Evolutionary conservation across 441 rosid genomes (phyloP).

Genomic region (Theobroma grandiflorum): DNA sequence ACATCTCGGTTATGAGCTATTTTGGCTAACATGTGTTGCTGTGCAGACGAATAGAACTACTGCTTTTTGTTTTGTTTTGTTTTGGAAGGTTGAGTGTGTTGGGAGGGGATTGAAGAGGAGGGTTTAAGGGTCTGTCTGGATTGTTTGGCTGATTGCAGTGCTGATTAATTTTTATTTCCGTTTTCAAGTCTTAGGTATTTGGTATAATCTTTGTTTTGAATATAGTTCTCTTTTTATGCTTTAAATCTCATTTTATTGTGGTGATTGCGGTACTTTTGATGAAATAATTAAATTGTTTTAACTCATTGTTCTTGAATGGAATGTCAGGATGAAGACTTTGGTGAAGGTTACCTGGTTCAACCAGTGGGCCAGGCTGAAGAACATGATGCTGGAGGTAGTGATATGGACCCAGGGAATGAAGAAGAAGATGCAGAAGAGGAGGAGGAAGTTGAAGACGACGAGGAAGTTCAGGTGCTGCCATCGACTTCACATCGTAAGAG

Average conservation of each 20-base stretch:
- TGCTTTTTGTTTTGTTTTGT: not conserved
- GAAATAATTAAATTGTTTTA: not conserved
- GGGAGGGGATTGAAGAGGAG: not conserved
- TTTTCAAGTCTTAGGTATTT: not conserved
- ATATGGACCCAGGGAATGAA: constrained; percentile 51
- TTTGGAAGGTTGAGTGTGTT: not conserved
- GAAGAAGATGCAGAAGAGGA: constrained; percentile 55
- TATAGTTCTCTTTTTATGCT: not conserved
- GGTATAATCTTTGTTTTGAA: not conserved
- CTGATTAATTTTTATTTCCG: not conserved
- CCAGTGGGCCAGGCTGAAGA: constrained; percentile 60
- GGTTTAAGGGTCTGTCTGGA: not conserved
- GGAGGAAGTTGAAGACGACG: constrained; percentile 61
- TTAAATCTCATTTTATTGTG: not conserved
- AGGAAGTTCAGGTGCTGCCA: constrained; percentile 45
- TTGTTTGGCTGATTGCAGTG: not conserved
- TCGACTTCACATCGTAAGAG: constrained; percentile 58
- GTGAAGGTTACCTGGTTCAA: constrained; percentile 67
- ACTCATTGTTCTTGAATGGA: constrained; percentile 1
- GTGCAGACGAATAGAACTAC: not conserved
- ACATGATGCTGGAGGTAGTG: constrained; percentile 54
- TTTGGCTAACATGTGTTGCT: not conserved
- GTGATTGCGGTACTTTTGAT: constrained; percentile 8
- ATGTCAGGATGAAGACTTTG: constrained; percentile 68
- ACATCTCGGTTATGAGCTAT: not conserved